phyloP scores from a whole-genome alignment of 192 early-diverging fungal genomes.

The Gamsiella multidivaricata region DNA sequence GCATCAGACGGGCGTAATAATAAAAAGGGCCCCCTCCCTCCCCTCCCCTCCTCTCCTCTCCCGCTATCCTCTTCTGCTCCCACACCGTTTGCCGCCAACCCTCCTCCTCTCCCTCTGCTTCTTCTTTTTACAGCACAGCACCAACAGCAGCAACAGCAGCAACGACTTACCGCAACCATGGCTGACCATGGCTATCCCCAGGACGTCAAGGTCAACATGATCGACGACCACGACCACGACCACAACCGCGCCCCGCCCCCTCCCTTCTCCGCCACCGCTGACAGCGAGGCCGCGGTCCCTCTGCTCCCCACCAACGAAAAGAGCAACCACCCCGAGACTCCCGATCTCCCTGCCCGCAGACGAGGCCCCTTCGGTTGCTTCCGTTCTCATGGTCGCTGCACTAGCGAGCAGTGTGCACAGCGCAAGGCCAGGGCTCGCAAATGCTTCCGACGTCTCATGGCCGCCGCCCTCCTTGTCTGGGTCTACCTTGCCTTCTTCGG shows the following conservation, averaged over 20 bases:
- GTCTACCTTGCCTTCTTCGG: slow-evolving; percentile 17
- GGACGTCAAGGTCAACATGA: slow-evolving; percentile 36
- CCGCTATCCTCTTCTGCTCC: no score
- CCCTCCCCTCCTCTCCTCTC: no score
- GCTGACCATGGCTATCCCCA: slow-evolving; percentile 25
- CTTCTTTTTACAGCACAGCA: background rate
- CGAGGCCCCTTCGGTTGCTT: background rate
- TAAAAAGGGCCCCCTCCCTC: no score
- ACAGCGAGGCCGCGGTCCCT: background rate
- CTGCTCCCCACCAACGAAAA: slow-evolving; percentile 6
- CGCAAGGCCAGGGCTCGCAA: slow-evolving; percentile 26
- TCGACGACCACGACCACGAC: background rate
- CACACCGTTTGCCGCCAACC: no score
- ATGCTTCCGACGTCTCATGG: slow-evolving; percentile 18
- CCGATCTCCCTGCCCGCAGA: slow-evolving; percentile 1
- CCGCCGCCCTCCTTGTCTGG: slow-evolving; percentile 5
- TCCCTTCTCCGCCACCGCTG: slow-evolving; percentile 11
- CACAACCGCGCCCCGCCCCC: slow-evolving; percentile 12
- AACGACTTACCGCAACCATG: slow-evolving; percentile 3
- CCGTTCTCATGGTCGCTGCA: slow-evolving; percentile 28
- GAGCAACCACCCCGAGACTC: background rate
- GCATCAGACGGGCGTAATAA: no score
- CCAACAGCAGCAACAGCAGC: background rate
- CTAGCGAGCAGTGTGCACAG: slow-evolving; percentile 23
- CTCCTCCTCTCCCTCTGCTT: background rate